phyloP scores from a whole-genome alignment of 2,329 filamentous ascomycete genomes.

The Thielaviopsis cerberus region DNA sequence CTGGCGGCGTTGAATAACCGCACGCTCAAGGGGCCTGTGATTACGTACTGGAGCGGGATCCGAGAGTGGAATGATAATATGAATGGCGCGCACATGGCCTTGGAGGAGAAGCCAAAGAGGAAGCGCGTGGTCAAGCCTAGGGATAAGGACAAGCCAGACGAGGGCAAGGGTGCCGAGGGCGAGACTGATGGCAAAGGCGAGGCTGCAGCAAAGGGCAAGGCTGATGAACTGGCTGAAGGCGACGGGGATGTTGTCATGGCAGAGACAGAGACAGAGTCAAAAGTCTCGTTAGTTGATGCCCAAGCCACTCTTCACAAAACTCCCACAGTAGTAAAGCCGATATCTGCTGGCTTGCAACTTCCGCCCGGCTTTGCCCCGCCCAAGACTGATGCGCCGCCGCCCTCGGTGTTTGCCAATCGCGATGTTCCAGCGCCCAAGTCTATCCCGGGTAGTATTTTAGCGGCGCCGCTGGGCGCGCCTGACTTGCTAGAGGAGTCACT shows the following conservation, averaged over 20 bases:
- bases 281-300: not conserved
- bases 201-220: not conserved
- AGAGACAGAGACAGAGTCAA: not conserved
- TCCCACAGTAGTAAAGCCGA: not conserved
- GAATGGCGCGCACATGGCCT: conserved; percentile 45
- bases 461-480: conserved; percentile 17
- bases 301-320: not conserved
- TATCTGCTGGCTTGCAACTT: conserved; percentile 5
- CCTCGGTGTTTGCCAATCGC: not conserved
- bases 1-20: conserved; percentile 76
- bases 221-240: not conserved
- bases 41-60: conserved; percentile 86
- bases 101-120: conserved; percentile 40
- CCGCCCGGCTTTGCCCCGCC: conserved; percentile 10
- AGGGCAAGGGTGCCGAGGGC: conserved; percentile 10
- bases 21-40: conserved; percentile 70
- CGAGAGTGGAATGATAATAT: conserved; percentile 61
- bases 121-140: conserved; percentile 28
- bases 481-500: conserved; percentile 9
- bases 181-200: too few species aligned
- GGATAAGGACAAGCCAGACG: conserved; percentile 16
- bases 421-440: conserved; percentile 1
- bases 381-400: conserved; percentile 7
- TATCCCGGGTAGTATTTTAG: conserved; percentile 18
- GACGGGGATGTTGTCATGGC: conserved; percentile 5